phyloP scores from a whole-genome alignment of 129 eudicot species.

The Centaurea solstitialis region DNA sequence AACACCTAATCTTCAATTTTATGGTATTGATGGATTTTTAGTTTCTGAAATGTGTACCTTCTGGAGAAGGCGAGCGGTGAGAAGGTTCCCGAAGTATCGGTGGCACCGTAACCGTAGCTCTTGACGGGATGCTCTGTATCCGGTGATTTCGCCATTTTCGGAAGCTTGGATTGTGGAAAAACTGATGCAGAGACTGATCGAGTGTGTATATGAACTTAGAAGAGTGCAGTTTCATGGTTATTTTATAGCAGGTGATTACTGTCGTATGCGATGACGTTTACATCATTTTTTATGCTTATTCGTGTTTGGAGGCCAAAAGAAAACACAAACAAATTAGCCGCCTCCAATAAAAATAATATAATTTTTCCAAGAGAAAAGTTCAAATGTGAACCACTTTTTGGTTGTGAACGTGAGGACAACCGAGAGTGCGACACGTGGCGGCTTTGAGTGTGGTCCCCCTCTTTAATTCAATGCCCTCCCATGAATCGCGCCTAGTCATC shows the following conservation, averaged over 20 bases:
- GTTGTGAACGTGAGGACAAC: too few species aligned
- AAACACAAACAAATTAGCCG: too few species aligned
- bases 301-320: too few species aligned
- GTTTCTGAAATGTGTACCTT: constrained; percentile 12
- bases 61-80: constrained; percentile 31
- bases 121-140: constrained; percentile 16
- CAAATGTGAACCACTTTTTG: too few species aligned
- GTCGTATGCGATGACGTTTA: background rate
- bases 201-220: background rate
- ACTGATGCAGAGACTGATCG: background rate
- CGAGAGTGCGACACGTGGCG: too few species aligned
- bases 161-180: background rate
- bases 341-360: too few species aligned
- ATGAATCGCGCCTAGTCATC: too few species aligned
- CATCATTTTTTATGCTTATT: background rate
- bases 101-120: constrained; percentile 29
- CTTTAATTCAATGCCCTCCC: too few species aligned
- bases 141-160: constrained; percentile 35
- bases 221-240: background rate
- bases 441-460: too few species aligned
- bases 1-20: background rate
- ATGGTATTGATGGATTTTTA: background rate
- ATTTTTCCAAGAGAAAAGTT: too few species aligned
- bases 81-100: constrained; percentile 25
- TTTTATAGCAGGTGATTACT: background rate